Evolutionary conservation across 2,329 filamentous ascomycete species (phyloP), one percentile per base, ranked within the genome.

Genomic region (Metarhizium robertsii): DNA sequence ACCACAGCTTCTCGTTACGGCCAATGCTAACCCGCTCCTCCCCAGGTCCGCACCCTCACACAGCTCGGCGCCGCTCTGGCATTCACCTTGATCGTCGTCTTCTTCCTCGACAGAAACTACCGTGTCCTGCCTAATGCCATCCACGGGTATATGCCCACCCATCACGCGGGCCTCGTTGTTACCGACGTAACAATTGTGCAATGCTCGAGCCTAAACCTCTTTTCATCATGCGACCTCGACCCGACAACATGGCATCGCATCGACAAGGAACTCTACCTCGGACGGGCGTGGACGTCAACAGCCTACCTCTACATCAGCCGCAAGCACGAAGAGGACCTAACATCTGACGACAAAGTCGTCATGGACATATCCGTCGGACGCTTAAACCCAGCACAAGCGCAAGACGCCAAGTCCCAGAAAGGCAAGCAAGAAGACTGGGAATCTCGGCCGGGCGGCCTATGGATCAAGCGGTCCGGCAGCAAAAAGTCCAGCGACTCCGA

Each of bases 31-130:
- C 49, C 10, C 13, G 30, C 14, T 50, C 25, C 60, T 60, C 34
- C 45, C 13, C 58, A 84, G 80, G 77, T 83, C 62, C 80, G 81
- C 63, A 90, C 90, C 60, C 81, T 87, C 66, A 77, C 87, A 67
- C 90, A 96, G 79, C 83, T 94, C 66, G 76, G 80, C 60, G 76
- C 83, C 56, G 77, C 90, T 56, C 77, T 82, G 55, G 68, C 81
- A 61, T 75, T 90, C 65, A 81, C 87, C 62, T 76, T 92, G 62
- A 67, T 92, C 64, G 72, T 92, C 64, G 72, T 91, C 61, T 84
- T 92, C 70, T 80, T 95, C 69, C 85, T 96, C 75, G 92, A 96
- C 73, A 88, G 86, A 66, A 89, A 87, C 68, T 95, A 94, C 75
- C 83, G 88, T 62, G 87, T 96, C 57, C 83, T 96, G 40, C 92